A percentile compares a stretch with the other conserved stretches of the same genome.
phyloP scores from a whole-genome alignment of 768 basidiomycete species.

The Agaricus subrufescens region DNA sequence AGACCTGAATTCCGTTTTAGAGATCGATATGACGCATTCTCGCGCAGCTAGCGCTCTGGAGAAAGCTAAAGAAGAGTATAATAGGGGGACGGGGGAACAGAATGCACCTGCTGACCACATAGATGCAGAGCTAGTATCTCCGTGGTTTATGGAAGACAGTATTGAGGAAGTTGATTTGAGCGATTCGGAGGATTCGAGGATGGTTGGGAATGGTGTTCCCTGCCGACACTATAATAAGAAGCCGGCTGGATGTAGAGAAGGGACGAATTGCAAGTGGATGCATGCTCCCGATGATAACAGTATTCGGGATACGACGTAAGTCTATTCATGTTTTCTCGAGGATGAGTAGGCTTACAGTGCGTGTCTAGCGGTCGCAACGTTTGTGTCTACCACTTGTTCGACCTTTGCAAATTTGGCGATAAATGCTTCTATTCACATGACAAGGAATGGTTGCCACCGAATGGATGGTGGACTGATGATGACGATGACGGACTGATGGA shows the following conservation, averaged over 20 bases:
- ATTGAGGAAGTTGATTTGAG: constrained; percentile 32
- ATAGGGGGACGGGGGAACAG: constrained; percentile 8
- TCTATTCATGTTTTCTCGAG: background rate
- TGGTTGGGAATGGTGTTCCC: constrained; percentile 39
- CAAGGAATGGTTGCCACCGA: constrained; percentile 34
- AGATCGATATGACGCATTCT: constrained; percentile 17
- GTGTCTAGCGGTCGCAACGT: constrained; percentile 45
- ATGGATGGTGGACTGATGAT: constrained; percentile 42
- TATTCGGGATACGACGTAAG: constrained; percentile 45
- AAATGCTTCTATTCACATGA: constrained; percentile 49
- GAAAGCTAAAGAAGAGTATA: constrained; percentile 15
- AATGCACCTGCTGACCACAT: constrained; percentile 2
- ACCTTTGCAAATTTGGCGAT: constrained; percentile 29
- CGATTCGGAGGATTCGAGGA: constrained; percentile 49
- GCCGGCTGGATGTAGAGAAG: constrained; percentile 32
- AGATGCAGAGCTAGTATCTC: constrained; percentile 17
- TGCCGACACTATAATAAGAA: constrained; percentile 50
- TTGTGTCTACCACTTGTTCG: constrained; percentile 32
- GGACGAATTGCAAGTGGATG: constrained; percentile 35
- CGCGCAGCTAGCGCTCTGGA: constrained; percentile 11
- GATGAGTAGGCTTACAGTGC: background rate
- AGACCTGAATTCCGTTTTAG: constrained; percentile 25
- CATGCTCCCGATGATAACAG: constrained; percentile 51
- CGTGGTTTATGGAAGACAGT: constrained; percentile 20
- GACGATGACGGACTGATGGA: constrained; percentile 25